These are phyloP conservation scores for Ambrosiella xylebori DNA, from an alignment of 2,329 filamentous ascomycete genomes.

Conservation along the genomic window DNA sequence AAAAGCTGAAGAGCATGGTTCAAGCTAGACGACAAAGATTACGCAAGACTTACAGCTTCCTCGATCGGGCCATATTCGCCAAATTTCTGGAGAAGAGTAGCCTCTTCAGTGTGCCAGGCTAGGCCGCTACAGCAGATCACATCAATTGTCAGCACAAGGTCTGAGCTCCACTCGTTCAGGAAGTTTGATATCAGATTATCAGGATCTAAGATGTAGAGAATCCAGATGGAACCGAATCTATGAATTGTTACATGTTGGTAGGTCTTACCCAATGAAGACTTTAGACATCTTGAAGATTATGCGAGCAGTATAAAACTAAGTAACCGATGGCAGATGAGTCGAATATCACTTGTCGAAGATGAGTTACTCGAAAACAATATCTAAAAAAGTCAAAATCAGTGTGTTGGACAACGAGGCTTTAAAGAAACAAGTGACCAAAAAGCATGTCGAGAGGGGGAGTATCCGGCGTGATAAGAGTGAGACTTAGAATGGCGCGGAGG, in stretches of 20 bases:
- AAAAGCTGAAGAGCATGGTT: background rate
- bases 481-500: too few species aligned
- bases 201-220: background rate
- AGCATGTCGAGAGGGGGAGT: background rate
- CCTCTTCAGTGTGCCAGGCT: slow-evolving; percentile 94
- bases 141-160: background rate
- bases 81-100: slow-evolving; percentile 74
- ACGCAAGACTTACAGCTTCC: slow-evolving; percentile 53
- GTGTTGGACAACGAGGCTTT: background rate
- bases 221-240: background rate
- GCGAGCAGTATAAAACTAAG: background rate
- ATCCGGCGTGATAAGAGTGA: background rate
- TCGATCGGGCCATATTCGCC: slow-evolving; percentile 80
- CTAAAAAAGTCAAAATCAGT: background rate
- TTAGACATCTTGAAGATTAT: slow-evolving; percentile 54
- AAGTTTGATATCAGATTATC: too few species aligned
- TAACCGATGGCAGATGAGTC: background rate
- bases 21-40: background rate
- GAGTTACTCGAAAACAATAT: background rate
- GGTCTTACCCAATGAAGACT: slow-evolving; percentile 76
- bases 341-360: background rate
- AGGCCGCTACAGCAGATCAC: slow-evolving; percentile 49
- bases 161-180: too few species aligned
- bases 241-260: background rate
- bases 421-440: too few species aligned